Percentiles rank a stretch among this genome's conserved stretches.
Evolutionary conservation across 176 grass and related monocot genomes (phyloP).

Genomic region (Aegilops sharonensis): DNA sequence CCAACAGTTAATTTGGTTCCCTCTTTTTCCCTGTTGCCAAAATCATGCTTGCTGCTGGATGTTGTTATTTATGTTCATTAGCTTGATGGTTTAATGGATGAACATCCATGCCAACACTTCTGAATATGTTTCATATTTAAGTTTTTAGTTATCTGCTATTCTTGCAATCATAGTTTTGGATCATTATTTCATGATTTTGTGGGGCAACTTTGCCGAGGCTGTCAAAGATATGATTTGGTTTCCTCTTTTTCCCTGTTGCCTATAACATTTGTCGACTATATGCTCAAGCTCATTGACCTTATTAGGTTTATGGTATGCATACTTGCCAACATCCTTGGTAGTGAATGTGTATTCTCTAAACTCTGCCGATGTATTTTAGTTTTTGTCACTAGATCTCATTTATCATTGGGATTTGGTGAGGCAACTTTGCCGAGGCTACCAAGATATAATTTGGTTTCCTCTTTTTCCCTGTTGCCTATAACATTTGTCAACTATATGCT

Average conservation of each 20-base stretch:
- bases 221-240: slow-evolving; percentile 46
- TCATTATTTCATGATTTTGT: neutral
- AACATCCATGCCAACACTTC: slow-evolving; percentile 24
- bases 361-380: neutral
- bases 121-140: too few species aligned
- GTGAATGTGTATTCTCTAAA: neutral
- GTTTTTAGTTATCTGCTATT: neutral
- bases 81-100: slow-evolving; percentile 22
- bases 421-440: slow-evolving; percentile 67
- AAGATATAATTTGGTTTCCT: slow-evolving; percentile 51
- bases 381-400: neutral
- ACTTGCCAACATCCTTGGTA: slow-evolving; percentile 28
- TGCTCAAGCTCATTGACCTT: slow-evolving; percentile 19
- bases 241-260: slow-evolving; percentile 87
- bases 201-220: slow-evolving; percentile 69
- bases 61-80: neutral
- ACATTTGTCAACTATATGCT: slow-evolving; percentile 11
- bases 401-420: neutral
- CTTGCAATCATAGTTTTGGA: neutral
- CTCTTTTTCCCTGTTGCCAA: slow-evolving; percentile 61
- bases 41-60: slow-evolving; percentile 22
- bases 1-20: slow-evolving; percentile 50
- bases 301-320: slow-evolving; percentile 18
- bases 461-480: slow-evolving; percentile 78
- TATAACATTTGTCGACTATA: slow-evolving; percentile 21